Conservation (phyloP, 257 asterid species). For the Echites panduratus region DNA sequence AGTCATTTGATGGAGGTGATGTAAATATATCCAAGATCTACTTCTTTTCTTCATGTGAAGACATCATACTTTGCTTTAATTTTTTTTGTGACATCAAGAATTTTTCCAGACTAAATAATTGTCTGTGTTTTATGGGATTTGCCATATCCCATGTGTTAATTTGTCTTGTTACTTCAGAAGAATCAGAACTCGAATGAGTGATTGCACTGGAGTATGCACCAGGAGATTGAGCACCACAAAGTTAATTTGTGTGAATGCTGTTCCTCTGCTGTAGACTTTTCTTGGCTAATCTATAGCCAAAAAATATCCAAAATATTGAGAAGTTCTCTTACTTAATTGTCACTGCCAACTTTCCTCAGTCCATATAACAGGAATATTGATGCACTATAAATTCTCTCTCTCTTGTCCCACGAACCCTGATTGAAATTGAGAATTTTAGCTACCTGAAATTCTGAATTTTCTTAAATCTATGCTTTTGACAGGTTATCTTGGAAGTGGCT, state of each 20-base stretch:
- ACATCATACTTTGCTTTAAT: background rate
- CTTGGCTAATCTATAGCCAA: background rate
- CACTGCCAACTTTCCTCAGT: background rate
- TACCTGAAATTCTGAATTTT: conserved; percentile 8
- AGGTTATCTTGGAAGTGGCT: conserved; percentile 90
- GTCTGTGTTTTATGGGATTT: background rate
- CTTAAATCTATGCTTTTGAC: conserved; percentile 26
- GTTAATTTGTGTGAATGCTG: background rate
- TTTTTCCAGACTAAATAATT: background rate
- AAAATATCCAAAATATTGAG: background rate
- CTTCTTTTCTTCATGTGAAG: conserved; percentile 5
- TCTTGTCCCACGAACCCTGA: background rate
- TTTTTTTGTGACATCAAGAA: background rate
- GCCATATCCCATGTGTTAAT: background rate
- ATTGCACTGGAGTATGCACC: background rate
- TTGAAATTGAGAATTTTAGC: background rate
- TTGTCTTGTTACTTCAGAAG: too few species aligned
- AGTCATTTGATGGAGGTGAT: conserved; percentile 97
- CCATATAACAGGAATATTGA: background rate
- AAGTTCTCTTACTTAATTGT: background rate
- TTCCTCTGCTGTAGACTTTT: background rate
- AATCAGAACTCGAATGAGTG: background rate
- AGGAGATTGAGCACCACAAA: conserved; percentile 1
- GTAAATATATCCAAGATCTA: background rate
- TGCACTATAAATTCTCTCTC: background rate